Evolutionary conservation across 2,329 filamentous ascomycete species (phyloP), one percentile per base, ranked within the genome.

Genomic region (Paracoccidioides brasiliensis): DNA sequence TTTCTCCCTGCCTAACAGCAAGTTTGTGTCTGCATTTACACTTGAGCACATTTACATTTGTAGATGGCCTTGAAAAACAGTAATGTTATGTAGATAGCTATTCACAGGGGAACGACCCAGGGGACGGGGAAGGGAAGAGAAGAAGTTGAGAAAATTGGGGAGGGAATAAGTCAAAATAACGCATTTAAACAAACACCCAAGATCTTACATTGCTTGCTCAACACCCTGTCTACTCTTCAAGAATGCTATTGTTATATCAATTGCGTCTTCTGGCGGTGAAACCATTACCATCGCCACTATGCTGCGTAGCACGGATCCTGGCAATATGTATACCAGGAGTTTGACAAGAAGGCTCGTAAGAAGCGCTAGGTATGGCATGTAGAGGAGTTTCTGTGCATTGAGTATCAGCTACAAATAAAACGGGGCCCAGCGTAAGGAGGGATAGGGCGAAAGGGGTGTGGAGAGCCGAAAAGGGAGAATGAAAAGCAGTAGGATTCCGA

Each of bases 171-270:
- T 38, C 22, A 50, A 38, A 28, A 38, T 1, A 33, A 28, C 22
- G 2, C 22, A 22, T 22, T 1, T 22, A 32, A 33, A 10, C 15
- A 45, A 44, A n/a, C 42, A 28, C n/a, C 3, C 28, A 5, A 5
- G 3, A 35, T 14, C 70, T 56, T 70, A 74, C 67, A 83, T 67
- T n/a, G 79, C 76, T 66, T 83, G 78, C 42, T 69, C 68, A 1
- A 83, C 74, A 6, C 79, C 79, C 3, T 66, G 58, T 9, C 62
- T 64, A 57, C 74, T 78, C 55, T 71, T 72, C 41, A 82, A 57
- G 55, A 82, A 80, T 0, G 68, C 66, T 14, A 74, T 68, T 0
- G 80, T 83, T 0, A 75, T 72, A 5, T 69, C 64, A 0, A 78
- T 71, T 0, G 74, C 75, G 38, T 74, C 67, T 2, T 59, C 56